Base-by-base conservation (phyloP, 2,329 filamentous ascomycete species). In the Colletotrichum abscissum region DNA sequence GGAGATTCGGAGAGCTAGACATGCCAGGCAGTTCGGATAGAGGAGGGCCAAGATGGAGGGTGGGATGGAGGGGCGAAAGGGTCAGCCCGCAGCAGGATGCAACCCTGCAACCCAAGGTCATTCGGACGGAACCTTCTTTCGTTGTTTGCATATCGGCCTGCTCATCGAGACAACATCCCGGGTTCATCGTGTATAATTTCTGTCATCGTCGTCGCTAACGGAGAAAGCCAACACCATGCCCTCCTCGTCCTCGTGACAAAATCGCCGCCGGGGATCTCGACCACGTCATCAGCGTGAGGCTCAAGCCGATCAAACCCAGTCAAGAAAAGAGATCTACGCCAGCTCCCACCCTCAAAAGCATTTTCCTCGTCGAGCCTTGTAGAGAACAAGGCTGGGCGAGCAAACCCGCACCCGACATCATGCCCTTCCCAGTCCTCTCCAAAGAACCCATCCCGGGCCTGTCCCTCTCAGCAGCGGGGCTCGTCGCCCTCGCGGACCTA, bases 401-500 rank as follows among this genome's bases (percentile, higher is more conserved):
- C 24, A 56, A 56, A 24, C 22, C 38, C 14, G 22, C 2, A 28
- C n/a, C 3, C 11, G 3, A 14, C 38, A 55, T 8, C 24, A 74
- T 71, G 72, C 76, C 80, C 5, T 76, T 88, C 70, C 81, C 82
- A 5, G 80, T 82, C 55, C 88, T 87, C 86, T 79, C 82, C 1
- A 81, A 81, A 19, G 84, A 81, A 0, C 87, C 87, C 1, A 84
- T 89, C 19, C 86, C 86, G 1, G 76, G 77, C 28, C 78, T 89
- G 63, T 79, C 83, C 3, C 81, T 89, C 76, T 87, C 86, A 0
- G 85, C 88, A 1, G 86, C 86, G 9, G 90, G 89, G 8, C 84
- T 92, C 9, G 81, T 92, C 26, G 88, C 88, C 8, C 86, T 92
- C 19, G 90, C 90, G 4, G 89, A 92, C 73, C 84, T 92, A 52